phyloP scores from a whole-genome alignment of 805 yeast species.

The Yarrowia porcina region DNA sequence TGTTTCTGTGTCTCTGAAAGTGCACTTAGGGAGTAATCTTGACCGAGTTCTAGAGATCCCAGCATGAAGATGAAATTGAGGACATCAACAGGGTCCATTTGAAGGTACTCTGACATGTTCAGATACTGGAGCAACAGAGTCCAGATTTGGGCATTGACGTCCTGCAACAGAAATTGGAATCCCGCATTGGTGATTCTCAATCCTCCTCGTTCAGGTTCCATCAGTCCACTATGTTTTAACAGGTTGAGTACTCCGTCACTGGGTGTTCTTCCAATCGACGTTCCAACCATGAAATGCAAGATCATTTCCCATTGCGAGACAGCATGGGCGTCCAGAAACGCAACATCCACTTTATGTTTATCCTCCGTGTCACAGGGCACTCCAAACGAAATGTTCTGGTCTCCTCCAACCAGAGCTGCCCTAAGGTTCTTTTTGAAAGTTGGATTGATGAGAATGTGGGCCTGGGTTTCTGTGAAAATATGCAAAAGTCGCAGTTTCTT shows the following conservation, averaged over 20 bases:
- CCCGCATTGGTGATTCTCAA: constrained; percentile 84
- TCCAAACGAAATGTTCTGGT: constrained; percentile 68
- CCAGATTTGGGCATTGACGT: constrained; percentile 93
- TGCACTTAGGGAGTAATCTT: constrained; percentile 69
- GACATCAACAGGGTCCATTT: constrained; percentile 96
- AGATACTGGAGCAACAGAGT: constrained; percentile 81
- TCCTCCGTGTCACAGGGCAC: constrained; percentile 57
- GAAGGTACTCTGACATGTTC: constrained; percentile 73
- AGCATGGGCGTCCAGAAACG: constrained; percentile 74
- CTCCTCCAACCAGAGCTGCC: constrained; percentile 80
- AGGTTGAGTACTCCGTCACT: constrained; percentile 83
- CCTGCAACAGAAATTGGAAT: constrained; percentile 90
- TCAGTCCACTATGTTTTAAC: constrained; percentile 74
- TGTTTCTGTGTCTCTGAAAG: constrained; percentile 75
- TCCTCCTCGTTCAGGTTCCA: constrained; percentile 52
- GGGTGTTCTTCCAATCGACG: constrained; percentile 55
- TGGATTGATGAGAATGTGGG: constrained; percentile 44
- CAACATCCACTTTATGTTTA: constrained; percentile 56
- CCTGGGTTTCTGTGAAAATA: constrained; percentile 58
- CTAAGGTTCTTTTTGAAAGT: constrained; percentile 72
- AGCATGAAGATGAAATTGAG: constrained; percentile 88
- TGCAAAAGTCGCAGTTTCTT: constrained; percentile 74
- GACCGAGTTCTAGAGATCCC: constrained; percentile 88
- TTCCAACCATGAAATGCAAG: constrained; percentile 96
- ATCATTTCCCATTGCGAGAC: constrained; percentile 91